A percentile compares a stretch with the other conserved stretches of the same genome.
These are phyloP conservation scores for Spongospora subterranea DNA, from an alignment of 208 protist genomes.

Conservation along the genomic window DNA sequence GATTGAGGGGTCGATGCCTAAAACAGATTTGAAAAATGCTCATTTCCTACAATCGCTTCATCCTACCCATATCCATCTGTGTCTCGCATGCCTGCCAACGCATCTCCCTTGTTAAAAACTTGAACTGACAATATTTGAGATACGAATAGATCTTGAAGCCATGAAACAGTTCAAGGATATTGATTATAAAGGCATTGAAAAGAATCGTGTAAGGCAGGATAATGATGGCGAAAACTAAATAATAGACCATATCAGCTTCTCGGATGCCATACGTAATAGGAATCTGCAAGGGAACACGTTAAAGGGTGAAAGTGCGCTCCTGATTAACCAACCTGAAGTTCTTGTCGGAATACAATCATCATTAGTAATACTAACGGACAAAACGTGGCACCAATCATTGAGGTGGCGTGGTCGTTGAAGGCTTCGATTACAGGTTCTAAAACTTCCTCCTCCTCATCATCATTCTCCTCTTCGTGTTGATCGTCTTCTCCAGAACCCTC, in stretches of 20 bases:
- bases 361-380: background rate
- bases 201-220: conserved; percentile 4
- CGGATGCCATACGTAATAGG: conserved; percentile 23
- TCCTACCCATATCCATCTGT: conserved; percentile 11
- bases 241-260: conserved; percentile 21
- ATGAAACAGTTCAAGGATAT: conserved; percentile 34
- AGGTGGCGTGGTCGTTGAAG: conserved; percentile 7
- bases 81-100: conserved; percentile 29
- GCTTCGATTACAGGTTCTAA: conserved; percentile 43
- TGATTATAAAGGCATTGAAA: conserved; percentile 28
- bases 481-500: background rate
- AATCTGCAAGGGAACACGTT: conserved; percentile 18
- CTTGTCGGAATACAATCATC: conserved; percentile 2
- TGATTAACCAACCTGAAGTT: background rate
- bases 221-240: background rate
- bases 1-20: background rate
- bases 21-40: background rate
- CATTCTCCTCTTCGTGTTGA: conserved; percentile 8
- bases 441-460: conserved; percentile 33
- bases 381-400: background rate
- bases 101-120: background rate
- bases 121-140: conserved; percentile 53
- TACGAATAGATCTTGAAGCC: background rate
- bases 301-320: background rate
- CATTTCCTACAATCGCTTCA: background rate